Percentiles rank a stretch among this genome's conserved stretches.
Conservation (phyloP, 192 early-diverging fungal species). For the Funneliformis mosseae region DNA sequence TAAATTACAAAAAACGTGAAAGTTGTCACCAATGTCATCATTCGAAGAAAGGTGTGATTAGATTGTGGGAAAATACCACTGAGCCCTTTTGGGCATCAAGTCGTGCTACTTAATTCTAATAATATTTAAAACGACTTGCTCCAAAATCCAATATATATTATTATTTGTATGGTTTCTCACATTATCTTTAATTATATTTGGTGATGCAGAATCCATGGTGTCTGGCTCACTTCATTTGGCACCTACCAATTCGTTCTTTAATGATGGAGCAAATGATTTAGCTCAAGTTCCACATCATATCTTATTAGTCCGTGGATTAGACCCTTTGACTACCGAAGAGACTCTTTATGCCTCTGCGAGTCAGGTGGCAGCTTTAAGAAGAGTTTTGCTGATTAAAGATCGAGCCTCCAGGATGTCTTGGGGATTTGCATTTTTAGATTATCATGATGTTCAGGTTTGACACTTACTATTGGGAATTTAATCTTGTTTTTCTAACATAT, state of each 20-base stretch:
- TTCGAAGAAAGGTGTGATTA: constrained; percentile 25
- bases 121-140: background rate
- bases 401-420: constrained; percentile 57
- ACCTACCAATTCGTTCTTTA: constrained; percentile 36
- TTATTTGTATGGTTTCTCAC: background rate
- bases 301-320: constrained; percentile 61
- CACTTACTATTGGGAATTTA: background rate
- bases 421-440: constrained; percentile 70
- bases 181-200: constrained; percentile 18
- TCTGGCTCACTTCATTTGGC: constrained; percentile 29
- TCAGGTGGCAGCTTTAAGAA: constrained; percentile 39
- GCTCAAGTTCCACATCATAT: constrained; percentile 52
- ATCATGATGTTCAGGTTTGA: constrained; percentile 48
- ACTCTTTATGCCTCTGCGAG: constrained; percentile 43
- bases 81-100: background rate
- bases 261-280: constrained; percentile 64
- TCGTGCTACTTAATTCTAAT: background rate
- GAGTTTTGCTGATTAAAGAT: constrained; percentile 60
- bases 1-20: constrained; percentile 27
- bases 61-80: background rate
- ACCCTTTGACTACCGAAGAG: constrained; percentile 62
- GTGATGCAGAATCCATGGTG: constrained; percentile 21
- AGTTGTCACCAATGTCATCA: constrained; percentile 27
- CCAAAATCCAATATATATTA: constrained; percentile 1
- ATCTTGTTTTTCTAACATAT: background rate